Evolutionary conservation across 1,284 basidiomycete species (phyloP), one percentile per base, ranked within the genome.

Genomic region (Singerocomus rubriflavus): DNA sequence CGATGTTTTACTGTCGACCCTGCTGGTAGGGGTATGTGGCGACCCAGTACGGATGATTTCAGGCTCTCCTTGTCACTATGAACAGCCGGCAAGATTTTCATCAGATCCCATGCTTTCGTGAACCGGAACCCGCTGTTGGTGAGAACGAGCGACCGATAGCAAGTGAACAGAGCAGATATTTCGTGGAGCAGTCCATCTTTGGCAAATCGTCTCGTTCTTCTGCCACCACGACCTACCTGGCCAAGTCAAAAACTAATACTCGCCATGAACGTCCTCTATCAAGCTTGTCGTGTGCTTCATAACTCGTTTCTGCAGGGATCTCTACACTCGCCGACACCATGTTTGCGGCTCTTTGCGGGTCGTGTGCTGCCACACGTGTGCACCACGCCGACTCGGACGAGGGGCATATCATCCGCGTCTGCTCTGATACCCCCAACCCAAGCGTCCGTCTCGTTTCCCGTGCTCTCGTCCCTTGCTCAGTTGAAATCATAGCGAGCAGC

Each of bases 401-500:
- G 60, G 54, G 13, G 31, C n/a, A 35, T 62, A 35, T 61, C 51
- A 12, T 54, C 44, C 13, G 25, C 50, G 38, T 46, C 41, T 13
- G 21, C 32, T 37, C 41, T 40, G 26, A 43, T 44, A 41, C 33
- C 46, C 17, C 41, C 26, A 32, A n/a, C 37, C n/a, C 66, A 66
- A 52, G 48, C 45, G 68, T 70, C 54, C 58, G 64, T 68, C 48
- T 57, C 33, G 32, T 46, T 51, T 43, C 47, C 39, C 43, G 33
- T 48, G 14, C 31, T 44, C 45, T 48, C 16, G 42, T 44, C 33
- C 46, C 30, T 47, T 42, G 52, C 66, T 66, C 65, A 66, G 45
- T 66, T 53, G 25, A 65, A 49, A 46, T 52, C 53, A 61, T 62
- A 67, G 59, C 62, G 60, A 51, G 49, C 59, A 65, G 56, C 56